Conservation (phyloP, 805 yeast species). For the Wickerhamiella qilinensis region DNA sequence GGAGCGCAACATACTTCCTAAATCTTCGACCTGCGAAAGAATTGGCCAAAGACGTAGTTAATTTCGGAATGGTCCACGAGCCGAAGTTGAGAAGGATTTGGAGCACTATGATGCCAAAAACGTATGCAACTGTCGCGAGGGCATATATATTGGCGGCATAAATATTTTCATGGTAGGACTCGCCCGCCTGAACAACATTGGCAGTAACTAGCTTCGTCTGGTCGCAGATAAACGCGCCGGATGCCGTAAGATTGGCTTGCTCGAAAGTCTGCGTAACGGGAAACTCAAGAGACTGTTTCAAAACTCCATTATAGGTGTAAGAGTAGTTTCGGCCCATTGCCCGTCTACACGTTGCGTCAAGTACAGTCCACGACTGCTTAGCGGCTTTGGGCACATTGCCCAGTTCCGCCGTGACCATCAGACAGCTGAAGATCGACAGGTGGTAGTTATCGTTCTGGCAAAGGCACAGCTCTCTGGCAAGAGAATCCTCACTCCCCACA, state of each 20-base stretch:
- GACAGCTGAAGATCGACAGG: conserved; percentile 1
- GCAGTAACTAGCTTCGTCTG: not conserved
- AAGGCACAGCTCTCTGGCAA: not conserved
- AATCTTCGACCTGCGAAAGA: not conserved
- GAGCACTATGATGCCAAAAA: conserved; percentile 5
- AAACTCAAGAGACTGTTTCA: not conserved
- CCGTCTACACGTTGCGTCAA: conserved; percentile 1
- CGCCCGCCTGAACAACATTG: conserved; percentile 4
- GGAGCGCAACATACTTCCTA: conserved; percentile 4
- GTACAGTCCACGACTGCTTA: conserved; percentile 3
- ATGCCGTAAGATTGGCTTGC: conserved; percentile 1
- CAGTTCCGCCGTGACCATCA: conserved; percentile 1
- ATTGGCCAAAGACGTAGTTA: not conserved
- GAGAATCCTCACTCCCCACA: not conserved
- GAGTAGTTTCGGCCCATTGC: not conserved
- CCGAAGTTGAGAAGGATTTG: conserved; percentile 5
- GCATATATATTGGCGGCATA: conserved; percentile 5
- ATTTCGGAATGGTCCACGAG: conserved; percentile 4
- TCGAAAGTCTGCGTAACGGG: conserved; percentile 3
- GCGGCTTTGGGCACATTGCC: conserved; percentile 1
- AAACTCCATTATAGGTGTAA: not conserved
- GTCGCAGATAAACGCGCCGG: conserved; percentile 1
- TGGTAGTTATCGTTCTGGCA: conserved; percentile 1
- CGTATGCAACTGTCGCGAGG: conserved; percentile 4
- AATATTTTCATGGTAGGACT: conserved; percentile 3